Conservation (phyloP, 257 asterid genomes). For the Penstemon davidsonii region DNA sequence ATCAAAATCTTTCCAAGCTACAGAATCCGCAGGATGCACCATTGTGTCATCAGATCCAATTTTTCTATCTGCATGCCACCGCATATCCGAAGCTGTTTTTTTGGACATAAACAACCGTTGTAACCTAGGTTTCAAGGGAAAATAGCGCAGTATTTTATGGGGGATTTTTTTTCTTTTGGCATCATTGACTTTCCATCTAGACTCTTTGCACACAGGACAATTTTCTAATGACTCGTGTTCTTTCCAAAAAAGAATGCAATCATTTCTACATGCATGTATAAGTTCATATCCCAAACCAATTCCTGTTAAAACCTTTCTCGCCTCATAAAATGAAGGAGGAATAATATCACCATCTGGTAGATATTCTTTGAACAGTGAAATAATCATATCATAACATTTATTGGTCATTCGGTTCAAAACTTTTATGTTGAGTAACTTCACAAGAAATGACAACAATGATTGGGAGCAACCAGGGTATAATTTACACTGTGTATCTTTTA, state of each 20-base stretch:
- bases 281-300: background rate
- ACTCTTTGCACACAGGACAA: no score
- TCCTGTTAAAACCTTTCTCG: background rate
- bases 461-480: background rate
- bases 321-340: slow-evolving; percentile 16
- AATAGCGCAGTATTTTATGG: no score
- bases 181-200: no score
- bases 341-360: background rate
- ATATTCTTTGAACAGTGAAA: slow-evolving; percentile 10
- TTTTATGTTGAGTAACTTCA: background rate
- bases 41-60: background rate
- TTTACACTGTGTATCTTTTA: background rate
- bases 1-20: slow-evolving; percentile 16
- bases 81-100: background rate
- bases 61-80: slow-evolving; percentile 19
- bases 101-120: background rate
- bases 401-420: background rate
- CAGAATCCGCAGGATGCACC: no score
- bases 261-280: background rate
- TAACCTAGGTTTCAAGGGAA: background rate
- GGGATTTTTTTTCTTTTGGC: no score
- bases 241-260: background rate
- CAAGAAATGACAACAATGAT: background rate
- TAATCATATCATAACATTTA: background rate
- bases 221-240: no score